Base-by-base conservation (phyloP, 352 stramenopile genomes). In the Phytophthora fragariaefolia region DNA sequence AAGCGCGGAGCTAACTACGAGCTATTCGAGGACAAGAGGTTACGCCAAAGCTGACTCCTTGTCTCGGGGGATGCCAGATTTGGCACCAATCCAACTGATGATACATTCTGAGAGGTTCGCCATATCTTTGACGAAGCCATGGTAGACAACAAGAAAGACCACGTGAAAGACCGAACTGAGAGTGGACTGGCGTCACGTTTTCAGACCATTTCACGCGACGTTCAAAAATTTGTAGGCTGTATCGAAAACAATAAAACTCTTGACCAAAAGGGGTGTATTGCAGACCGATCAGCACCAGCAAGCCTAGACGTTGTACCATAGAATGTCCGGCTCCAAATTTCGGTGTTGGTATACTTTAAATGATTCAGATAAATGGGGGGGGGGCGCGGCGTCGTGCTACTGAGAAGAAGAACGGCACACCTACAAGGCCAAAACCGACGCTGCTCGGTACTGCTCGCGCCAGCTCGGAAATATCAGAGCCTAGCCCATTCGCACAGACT, bases 171-270 rank as follows among this genome's bases (percentile, higher is more conserved):
- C 20, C 23, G 48, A n/a, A 38, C 12, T 17, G 48, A 28, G 9
- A 46, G 18, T 20, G 28, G 28, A 18, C 50, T 57, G 30, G 30
- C 28, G 50, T 57, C 50, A n/a, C 30, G 50, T 1, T 56, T 57
- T 20, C 50, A 57, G 30, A 46, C 50, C n/a, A 57, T 57, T 57
- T 57, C 50, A 32, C 50, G 30, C 3, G 18, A 30, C 32, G 50
- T 57, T 20, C 32, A 45, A 27, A 57, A 56, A 20, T 36, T 57
- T n/a, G 28, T 57, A 12, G 50, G 50, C n/a, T 57, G 48, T 28
- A 46, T 30, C 22, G 32, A 57, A 18, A 45, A 57, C 30, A 46
- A 47, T 32, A 32, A 57, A 46, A 17, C 45, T 5, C 24, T 52
- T 18, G 23, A 52, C 34, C 45, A 52, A 52, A n/a, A 52, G 45